phyloP scores from a whole-genome alignment of 371 early-diverging fungal genomes.

The Fennellomyces sp. region DNA sequence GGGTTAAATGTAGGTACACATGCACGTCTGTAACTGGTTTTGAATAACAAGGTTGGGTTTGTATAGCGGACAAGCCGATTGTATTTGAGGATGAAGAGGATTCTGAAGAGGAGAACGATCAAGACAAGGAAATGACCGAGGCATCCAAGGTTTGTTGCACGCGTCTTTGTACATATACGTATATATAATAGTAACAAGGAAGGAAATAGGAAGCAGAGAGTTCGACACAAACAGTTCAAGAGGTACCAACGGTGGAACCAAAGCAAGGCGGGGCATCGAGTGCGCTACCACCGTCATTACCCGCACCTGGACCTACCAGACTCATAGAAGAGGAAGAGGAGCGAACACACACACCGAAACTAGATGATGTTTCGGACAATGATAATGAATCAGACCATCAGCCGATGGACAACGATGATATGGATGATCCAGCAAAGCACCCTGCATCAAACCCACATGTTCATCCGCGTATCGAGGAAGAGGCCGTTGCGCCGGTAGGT shows the following conservation, averaged over 20 bases:
- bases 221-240: neutral
- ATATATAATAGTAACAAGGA: neutral
- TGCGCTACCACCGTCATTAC: constrained; percentile 9
- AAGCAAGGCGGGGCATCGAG: neutral
- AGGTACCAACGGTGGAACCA: too few relatives aligned
- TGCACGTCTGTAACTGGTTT: neutral
- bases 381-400: constrained; percentile 33
- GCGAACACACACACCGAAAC: constrained; percentile 43
- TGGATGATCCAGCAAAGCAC: constrained; percentile 43
- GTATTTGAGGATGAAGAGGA: constrained; percentile 45
- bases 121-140: constrained; percentile 14
- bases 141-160: constrained; percentile 13
- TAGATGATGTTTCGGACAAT: constrained; percentile 50
- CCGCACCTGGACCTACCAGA: constrained; percentile 2
- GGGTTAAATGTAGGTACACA: constrained; percentile 54
- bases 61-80: constrained; percentile 21
- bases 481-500: neutral
- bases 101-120: constrained; percentile 18
- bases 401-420: constrained; percentile 30
- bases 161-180: neutral
- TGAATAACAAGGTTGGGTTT: constrained; percentile 1
- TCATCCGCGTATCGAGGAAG: constrained; percentile 19
- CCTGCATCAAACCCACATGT: constrained; percentile 50
- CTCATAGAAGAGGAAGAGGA: constrained; percentile 28
- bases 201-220: too few relatives aligned